phyloP scores from a whole-genome alignment of 257 asterid genomes.

The Gynochthodes officinalis region DNA sequence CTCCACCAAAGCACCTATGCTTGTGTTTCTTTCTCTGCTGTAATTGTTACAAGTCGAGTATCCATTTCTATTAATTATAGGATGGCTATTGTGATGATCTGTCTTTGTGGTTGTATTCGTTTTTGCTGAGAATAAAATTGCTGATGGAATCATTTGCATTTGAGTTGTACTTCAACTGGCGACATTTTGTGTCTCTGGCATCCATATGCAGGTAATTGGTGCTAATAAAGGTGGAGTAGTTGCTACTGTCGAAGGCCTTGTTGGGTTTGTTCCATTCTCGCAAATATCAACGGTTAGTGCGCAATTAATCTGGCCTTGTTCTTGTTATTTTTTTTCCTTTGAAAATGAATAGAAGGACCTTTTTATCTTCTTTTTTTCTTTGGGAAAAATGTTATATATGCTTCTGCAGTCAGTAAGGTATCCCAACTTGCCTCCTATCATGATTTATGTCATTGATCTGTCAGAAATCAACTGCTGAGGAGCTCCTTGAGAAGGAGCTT shows the following conservation, averaged over 20 bases:
- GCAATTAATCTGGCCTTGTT: conserved; percentile 9
- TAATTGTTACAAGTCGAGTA: neutral
- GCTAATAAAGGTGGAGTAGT: conserved; percentile 96
- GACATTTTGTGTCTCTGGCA: conserved; percentile 8
- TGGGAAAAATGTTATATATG: neutral
- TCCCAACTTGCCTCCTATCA: neutral
- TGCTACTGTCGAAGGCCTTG: conserved; percentile 87
- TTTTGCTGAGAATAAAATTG: neutral
- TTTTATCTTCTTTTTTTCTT: neutral
- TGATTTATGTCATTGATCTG: conserved; percentile 9
- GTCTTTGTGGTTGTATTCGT: neutral
- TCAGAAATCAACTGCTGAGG: conserved; percentile 93
- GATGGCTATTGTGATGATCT: neutral
- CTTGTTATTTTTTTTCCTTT: neutral
- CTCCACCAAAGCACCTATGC: neutral
- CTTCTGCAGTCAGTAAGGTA: neutral
- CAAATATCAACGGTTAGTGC: conserved; percentile 79
- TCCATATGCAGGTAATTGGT: conserved; percentile 66
- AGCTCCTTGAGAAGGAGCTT: conserved; percentile 73
- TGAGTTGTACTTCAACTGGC: neutral
- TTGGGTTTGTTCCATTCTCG: conserved; percentile 93
- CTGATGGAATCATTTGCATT: neutral
- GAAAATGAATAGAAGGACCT: neutral
- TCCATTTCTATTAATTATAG: neutral
- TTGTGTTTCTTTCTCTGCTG: neutral